Conservation (phyloP, 768 basidiomycete species). For the Wakefieldia striispora region DNA sequence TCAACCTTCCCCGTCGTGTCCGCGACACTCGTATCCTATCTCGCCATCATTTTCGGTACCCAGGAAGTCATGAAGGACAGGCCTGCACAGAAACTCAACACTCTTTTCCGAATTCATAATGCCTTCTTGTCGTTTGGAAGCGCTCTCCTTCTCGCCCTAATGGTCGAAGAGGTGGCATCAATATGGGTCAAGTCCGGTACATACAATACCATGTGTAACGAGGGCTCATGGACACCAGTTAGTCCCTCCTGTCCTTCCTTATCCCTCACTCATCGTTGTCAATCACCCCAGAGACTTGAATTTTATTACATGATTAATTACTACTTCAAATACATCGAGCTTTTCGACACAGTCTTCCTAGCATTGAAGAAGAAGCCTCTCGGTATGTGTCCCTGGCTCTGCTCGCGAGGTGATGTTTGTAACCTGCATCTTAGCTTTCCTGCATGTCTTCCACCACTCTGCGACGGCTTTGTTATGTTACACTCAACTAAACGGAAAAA, state of each 20-base stretch:
- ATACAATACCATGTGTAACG: slow-evolving; percentile 76
- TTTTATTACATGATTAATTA: slow-evolving; percentile 99
- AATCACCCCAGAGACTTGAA: slow-evolving; percentile 66
- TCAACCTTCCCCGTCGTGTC: slow-evolving; percentile 65
- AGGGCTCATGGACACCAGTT: slow-evolving; percentile 83
- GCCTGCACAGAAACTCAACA: slow-evolving; percentile 70
- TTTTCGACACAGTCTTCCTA: slow-evolving; percentile 95
- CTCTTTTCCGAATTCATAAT: slow-evolving; percentile 90
- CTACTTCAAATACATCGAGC: slow-evolving; percentile 96
- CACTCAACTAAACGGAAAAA: slow-evolving; percentile 90
- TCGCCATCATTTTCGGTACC: slow-evolving; percentile 84
- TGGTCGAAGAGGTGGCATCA: slow-evolving; percentile 89
- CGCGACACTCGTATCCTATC: slow-evolving; percentile 71
- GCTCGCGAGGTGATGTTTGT: slow-evolving; percentile 2
- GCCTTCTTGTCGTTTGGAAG: slow-evolving; percentile 83
- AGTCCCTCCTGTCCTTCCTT: slow-evolving; percentile 31
- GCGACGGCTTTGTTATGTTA: slow-evolving; percentile 95
- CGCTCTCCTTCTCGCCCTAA: slow-evolving; percentile 78
- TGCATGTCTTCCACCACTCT: slow-evolving; percentile 99
- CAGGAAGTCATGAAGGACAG: slow-evolving; percentile 81
- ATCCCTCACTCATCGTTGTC: slow-evolving; percentile 1
- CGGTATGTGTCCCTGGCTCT: slow-evolving; percentile 47
- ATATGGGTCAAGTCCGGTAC: slow-evolving; percentile 68
- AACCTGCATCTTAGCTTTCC: slow-evolving; percentile 60
- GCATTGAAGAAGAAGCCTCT: slow-evolving; percentile 98